Evolutionary conservation across 108 stramenopile genomes (phyloP).

Genomic region (Skeletonema tropicum): DNA sequence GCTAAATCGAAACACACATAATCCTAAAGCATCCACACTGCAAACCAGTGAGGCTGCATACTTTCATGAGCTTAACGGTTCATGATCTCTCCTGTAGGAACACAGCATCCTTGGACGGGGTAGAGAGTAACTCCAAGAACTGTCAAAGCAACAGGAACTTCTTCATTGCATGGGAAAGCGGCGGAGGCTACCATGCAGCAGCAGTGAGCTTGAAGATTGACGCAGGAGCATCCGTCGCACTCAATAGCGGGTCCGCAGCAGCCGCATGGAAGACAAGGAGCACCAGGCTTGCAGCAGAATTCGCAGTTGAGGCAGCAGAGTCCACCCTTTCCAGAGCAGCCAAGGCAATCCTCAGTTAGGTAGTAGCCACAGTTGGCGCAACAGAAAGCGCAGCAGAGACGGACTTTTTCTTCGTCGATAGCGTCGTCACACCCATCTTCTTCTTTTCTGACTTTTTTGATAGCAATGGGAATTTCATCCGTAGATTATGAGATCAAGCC

Average conservation of each 20-base stretch:
- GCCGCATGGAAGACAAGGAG: constrained; percentile 55
- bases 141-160: constrained; percentile 68
- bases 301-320: constrained; percentile 64
- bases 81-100: constrained; percentile 51
- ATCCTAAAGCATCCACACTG: neutral
- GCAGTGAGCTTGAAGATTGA: constrained; percentile 62
- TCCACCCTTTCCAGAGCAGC: constrained; percentile 73
- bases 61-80: constrained; percentile 20
- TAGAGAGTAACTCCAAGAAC: constrained; percentile 65
- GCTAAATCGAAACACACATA: neutral
- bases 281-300: constrained; percentile 76
- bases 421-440: constrained; percentile 56
- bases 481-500: too few species aligned
- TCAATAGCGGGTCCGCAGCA: constrained; percentile 51
- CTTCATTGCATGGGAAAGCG: constrained; percentile 79
- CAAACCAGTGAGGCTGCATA: too few species aligned
- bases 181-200: constrained; percentile 66
- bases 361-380: constrained; percentile 59
- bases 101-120: constrained; percentile 64
- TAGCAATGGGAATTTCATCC: too few species aligned
- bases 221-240: constrained; percentile 60
- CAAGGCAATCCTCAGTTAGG: constrained; percentile 42
- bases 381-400: constrained; percentile 78
- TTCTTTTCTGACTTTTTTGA: too few species aligned
- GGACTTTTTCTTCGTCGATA: constrained; percentile 67